These are phyloP conservation scores for Blastobotrys americana DNA, from an alignment of 805 yeast genomes.

Conservation along the genomic window DNA sequence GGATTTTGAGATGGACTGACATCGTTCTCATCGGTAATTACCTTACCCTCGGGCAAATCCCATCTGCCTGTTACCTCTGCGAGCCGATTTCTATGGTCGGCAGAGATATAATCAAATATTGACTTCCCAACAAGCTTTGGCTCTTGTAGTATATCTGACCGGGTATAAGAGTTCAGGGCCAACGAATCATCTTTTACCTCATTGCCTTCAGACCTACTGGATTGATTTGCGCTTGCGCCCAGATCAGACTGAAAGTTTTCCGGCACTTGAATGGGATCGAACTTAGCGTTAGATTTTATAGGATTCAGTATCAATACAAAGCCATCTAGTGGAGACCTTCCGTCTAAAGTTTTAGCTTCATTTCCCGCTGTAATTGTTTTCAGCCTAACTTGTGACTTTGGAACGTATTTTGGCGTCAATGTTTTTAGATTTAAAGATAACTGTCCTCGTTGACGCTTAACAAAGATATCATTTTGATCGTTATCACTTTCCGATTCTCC, in stretches of 20 bases:
- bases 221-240: too few species aligned
- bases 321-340: conserved; percentile 4
- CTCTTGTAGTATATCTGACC: conserved; percentile 13
- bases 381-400: not conserved
- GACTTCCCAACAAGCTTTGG: conserved; percentile 18
- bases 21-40: not conserved
- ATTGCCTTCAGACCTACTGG: too few species aligned
- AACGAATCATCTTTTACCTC: too few species aligned
- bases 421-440: not conserved
- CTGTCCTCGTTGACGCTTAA: too few species aligned
- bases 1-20: not conserved
- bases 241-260: too few species aligned
- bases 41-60: not conserved
- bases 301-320: too few species aligned
- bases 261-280: too few species aligned
- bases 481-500: conserved; percentile 21
- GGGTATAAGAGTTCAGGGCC: conserved; percentile 4
- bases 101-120: conserved; percentile 20
- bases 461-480: conserved; percentile 16
- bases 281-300: too few species aligned
- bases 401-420: not conserved
- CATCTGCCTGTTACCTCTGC: conserved; percentile 14
- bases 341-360: not conserved
- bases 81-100: conserved; percentile 17
- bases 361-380: not conserved